These are phyloP conservation scores for Stygiomarasmius scandens DNA, from an alignment of 1,284 basidiomycete species.

Conservation along the genomic window DNA sequence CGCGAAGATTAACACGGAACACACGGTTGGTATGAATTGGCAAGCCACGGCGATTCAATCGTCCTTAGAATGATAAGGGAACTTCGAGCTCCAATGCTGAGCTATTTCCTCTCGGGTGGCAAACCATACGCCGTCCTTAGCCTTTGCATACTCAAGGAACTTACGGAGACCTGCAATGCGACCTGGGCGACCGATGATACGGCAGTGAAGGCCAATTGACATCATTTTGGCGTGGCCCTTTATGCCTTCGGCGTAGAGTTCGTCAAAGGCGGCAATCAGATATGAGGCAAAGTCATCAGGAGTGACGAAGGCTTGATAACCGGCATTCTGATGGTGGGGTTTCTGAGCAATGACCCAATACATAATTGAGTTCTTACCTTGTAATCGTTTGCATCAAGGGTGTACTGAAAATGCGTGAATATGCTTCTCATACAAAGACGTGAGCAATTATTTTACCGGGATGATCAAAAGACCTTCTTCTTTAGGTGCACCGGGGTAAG, in stretches of 20 bases:
- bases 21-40: too few species aligned
- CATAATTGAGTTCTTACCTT: background rate
- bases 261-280: conserved; percentile 15
- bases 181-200: conserved; percentile 14
- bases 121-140: conserved; percentile 16
- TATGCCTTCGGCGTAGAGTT: conserved; percentile 15
- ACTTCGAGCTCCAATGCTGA: conserved; percentile 14
- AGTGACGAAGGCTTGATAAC: conserved; percentile 13
- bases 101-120: conserved; percentile 18
- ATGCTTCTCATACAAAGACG: background rate
- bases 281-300: conserved; percentile 14
- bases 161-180: conserved; percentile 15
- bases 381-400: conserved; percentile 14
- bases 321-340: conserved; percentile 3
- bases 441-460: conserved; percentile 2
- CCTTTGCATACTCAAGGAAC: conserved; percentile 15
- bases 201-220: conserved; percentile 15
- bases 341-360: too few species aligned
- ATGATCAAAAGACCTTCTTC: conserved; percentile 14
- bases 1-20: too few species aligned
- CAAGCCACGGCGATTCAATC: too few species aligned
- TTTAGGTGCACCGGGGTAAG: conserved; percentile 12
- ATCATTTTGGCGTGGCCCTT: conserved; percentile 16
- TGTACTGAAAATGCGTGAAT: background rate
- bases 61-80: conserved; percentile 9